A percentile compares a stretch with the other conserved stretches of the same genome.
phyloP scores from a whole-genome alignment of 2,329 filamentous ascomycete genomes.

The Penicillium sp. region DNA sequence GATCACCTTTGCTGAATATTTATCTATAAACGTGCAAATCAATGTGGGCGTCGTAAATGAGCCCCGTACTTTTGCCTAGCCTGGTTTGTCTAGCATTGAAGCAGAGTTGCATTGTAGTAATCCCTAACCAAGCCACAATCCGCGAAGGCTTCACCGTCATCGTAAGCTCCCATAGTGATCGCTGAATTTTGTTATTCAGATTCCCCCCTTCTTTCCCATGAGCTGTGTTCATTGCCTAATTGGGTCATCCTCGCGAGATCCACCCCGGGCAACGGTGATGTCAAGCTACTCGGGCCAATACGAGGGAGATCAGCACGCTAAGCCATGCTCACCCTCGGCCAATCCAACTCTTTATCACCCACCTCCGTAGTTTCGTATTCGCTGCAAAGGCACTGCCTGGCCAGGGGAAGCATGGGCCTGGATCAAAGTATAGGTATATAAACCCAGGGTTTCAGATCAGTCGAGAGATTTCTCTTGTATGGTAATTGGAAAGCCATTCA shows the following conservation, averaged over 20 bases:
- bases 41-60: too few relatives aligned
- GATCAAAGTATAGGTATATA: not conserved
- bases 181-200: too few relatives aligned
- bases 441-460: not conserved
- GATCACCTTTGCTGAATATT: not conserved
- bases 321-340: not conserved
- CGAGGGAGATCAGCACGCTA: constrained; percentile 8
- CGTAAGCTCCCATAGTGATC: not conserved
- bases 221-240: not conserved
- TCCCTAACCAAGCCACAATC: constrained; percentile 1
- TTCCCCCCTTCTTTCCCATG: not conserved
- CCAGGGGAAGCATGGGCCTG: not conserved
- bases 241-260: constrained; percentile 13
- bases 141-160: not conserved
- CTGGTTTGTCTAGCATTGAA: not conserved
- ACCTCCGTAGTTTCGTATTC: constrained; percentile 5
- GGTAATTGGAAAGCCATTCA: too few relatives aligned
- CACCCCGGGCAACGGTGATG: constrained; percentile 6
- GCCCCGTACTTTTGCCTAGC: not conserved
- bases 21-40: not conserved
- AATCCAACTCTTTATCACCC: not conserved
- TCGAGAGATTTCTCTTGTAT: too few relatives aligned
- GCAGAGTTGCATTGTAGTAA: not conserved
- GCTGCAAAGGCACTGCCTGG: not conserved
- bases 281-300: constrained; percentile 8